phyloP scores from a whole-genome alignment of 2,329 filamentous ascomycete genomes.

The Phaeosphaeriaceae sp. region DNA sequence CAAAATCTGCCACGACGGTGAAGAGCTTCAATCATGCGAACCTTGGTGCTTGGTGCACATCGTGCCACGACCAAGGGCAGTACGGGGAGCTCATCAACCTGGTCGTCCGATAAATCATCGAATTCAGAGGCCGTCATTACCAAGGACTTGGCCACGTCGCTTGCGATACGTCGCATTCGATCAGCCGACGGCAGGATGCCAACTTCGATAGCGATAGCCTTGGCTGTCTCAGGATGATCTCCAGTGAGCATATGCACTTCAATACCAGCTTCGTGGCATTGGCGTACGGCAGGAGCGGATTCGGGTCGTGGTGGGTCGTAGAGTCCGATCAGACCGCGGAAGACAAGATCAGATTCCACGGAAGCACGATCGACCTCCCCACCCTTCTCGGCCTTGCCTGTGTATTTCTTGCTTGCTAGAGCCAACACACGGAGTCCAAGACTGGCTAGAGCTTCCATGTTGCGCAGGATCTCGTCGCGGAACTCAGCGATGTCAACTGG shows the following conservation, averaged over 20 bases:
- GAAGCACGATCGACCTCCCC: conserved; percentile 62
- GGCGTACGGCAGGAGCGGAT: conserved; percentile 64
- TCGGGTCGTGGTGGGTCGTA: conserved; percentile 87
- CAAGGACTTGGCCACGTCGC: conserved; percentile 39
- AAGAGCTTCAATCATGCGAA: conserved; percentile 88
- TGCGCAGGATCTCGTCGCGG: conserved; percentile 65
- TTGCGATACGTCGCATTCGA: conserved; percentile 28
- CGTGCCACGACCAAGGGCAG: conserved; percentile 83
- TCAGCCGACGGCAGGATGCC: conserved; percentile 50
- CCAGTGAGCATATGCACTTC: conserved; percentile 59
- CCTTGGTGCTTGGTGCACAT: conserved; percentile 85
- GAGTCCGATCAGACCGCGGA: conserved; percentile 81
- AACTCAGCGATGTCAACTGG: conserved; percentile 57
- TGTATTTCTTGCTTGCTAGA: conserved; percentile 61
- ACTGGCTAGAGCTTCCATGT: conserved; percentile 72
- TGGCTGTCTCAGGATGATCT: conserved; percentile 55
- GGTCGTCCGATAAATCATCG: conserved; percentile 74
- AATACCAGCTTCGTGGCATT: conserved; percentile 56
- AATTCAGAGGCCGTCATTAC: conserved; percentile 65
- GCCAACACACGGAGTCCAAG: conserved; percentile 74
- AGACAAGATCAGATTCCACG: conserved; percentile 72
- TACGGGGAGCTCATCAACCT: conserved; percentile 77
- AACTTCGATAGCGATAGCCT: conserved; percentile 56
- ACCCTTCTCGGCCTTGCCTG: conserved; percentile 49
- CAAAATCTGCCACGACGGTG: conserved; percentile 78